Conservation (phyloP, 1,284 basidiomycete genomes). For the Golubevia pallescens region DNA sequence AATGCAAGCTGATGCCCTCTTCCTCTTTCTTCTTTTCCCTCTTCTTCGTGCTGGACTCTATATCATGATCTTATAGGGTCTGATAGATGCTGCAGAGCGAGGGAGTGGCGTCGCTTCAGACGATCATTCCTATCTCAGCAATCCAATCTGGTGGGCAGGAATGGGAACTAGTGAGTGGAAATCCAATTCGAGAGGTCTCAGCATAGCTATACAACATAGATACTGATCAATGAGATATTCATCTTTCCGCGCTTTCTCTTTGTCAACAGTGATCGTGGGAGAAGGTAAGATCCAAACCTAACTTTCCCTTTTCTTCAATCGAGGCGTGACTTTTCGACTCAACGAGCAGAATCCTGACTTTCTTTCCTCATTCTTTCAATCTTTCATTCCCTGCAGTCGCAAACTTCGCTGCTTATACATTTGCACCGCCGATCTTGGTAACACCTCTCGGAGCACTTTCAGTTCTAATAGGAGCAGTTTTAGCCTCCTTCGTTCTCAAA, state of each 20-base stretch:
- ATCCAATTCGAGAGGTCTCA: too few relatives aligned
- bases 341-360: neutral
- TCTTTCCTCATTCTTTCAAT: conserved; percentile 4
- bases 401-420: conserved; percentile 98
- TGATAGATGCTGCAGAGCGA: conserved; percentile 59
- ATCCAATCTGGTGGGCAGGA: conserved; percentile 98
- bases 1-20: neutral
- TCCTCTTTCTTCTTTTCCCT: conserved; percentile 2
- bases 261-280: conserved; percentile 51
- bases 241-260: neutral
- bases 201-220: too few relatives aligned
- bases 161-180: conserved; percentile 90
- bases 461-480: conserved; percentile 88
- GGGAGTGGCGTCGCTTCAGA: conserved; percentile 55
- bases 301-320: conserved; percentile 1
- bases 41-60: neutral
- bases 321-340: too few relatives aligned
- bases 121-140: conserved; percentile 75
- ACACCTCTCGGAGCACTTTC: conserved; percentile 93
- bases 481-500: conserved; percentile 89
- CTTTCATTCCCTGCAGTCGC: conserved; percentile 71
- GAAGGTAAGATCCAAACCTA: conserved; percentile 17
- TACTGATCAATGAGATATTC: too few relatives aligned
- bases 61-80: conserved; percentile 20
- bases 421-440: conserved; percentile 95